phyloP scores from a whole-genome alignment of 2,329 filamentous ascomycete genomes.

The Chaetomiaceae sp. region DNA sequence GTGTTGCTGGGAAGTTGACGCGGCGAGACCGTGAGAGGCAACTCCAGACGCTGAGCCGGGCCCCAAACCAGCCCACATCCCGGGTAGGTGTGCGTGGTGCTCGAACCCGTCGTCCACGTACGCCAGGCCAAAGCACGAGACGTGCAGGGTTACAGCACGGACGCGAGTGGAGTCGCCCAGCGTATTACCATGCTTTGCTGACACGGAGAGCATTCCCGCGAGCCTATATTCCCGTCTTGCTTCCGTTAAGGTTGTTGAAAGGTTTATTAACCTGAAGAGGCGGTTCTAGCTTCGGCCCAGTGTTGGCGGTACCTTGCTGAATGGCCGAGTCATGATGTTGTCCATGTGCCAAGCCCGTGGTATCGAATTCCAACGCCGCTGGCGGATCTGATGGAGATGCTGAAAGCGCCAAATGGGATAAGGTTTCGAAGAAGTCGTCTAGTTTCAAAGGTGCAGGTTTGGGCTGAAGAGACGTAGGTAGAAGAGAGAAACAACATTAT shows the following conservation, averaged over 20 bases:
- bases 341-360: too few species aligned
- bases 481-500: not conserved
- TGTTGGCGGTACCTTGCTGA: too few species aligned
- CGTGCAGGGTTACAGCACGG: slow-evolving; percentile 15
- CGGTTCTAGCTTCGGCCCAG: too few species aligned
- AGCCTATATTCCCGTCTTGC: not conserved
- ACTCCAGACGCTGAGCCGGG: not conserved
- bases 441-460: too few species aligned
- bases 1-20: not conserved
- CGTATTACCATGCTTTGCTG: slow-evolving; percentile 14
- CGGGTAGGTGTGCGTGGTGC: not conserved
- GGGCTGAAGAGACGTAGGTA: not conserved
- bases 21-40: not conserved
- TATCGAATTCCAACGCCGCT: too few species aligned
- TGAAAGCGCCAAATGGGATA: too few species aligned
- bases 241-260: not conserved
- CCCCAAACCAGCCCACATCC: not conserved
- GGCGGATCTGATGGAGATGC: too few species aligned
- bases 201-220: not conserved
- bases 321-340: too few species aligned
- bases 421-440: too few species aligned
- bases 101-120: slow-evolving; percentile 4
- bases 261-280: not conserved
- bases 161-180: slow-evolving; percentile 12
- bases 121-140: slow-evolving; percentile 2